Conservation (phyloP, 163 green algal species). For the Chlorella variabilis region DNA sequence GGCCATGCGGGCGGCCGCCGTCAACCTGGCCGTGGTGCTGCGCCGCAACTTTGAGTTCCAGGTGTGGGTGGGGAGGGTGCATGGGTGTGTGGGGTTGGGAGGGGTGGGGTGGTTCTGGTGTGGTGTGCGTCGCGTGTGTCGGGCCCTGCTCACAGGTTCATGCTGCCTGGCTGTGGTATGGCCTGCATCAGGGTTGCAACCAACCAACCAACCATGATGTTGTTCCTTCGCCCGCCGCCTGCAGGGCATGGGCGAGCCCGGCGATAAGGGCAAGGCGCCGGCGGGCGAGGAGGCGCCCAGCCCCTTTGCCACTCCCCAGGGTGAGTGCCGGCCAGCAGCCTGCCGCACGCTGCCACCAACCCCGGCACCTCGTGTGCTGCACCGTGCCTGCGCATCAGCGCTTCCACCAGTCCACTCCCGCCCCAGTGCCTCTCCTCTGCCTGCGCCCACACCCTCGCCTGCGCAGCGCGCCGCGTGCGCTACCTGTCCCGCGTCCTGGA, state of each 20-base stretch:
- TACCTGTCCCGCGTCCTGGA: conserved; percentile 67
- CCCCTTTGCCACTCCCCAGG: background rate
- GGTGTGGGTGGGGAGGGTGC: background rate
- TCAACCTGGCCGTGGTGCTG: conserved; percentile 57
- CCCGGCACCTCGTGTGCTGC: no score
- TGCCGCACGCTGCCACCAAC: no score
- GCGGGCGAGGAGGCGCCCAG: background rate
- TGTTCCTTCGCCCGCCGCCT: background rate
- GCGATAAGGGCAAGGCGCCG: conserved; percentile 33
- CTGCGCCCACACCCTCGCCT: no score
- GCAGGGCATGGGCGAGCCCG: conserved; percentile 2
- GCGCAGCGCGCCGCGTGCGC: conserved; percentile 30
- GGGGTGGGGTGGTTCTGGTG: background rate
- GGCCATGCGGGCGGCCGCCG: conserved; percentile 54
- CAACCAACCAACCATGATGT: background rate
- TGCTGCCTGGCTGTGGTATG: no score
- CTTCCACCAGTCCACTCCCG: background rate
- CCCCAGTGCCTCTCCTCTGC: no score
- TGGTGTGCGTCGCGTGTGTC: background rate
- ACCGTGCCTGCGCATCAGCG: no score
- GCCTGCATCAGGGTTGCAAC: no score
- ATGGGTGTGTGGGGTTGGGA: background rate
- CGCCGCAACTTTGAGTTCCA: conserved; percentile 63
- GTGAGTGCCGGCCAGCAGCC: no score
- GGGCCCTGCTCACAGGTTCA: no score